A percentile compares a stretch with the other conserved stretches of the same genome.
Evolutionary conservation across 192 early-diverging fungal genomes (phyloP).

Genomic region (Cladochytrium replicatum): DNA sequence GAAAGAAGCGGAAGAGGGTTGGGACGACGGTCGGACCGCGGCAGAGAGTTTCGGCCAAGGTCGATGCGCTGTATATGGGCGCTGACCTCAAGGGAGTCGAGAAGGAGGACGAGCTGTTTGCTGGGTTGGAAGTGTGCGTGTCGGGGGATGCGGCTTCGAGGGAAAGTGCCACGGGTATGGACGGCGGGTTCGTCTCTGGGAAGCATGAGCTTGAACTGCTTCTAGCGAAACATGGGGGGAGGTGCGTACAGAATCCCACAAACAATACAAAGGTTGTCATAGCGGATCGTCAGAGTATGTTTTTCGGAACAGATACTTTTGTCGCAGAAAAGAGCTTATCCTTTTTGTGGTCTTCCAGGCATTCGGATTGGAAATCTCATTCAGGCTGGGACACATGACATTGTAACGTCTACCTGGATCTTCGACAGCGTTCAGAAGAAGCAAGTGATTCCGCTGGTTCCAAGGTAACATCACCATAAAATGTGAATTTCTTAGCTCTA

Average conservation of each 20-base stretch:
- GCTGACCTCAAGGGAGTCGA: constrained; percentile 27
- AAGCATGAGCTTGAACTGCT: constrained; percentile 50
- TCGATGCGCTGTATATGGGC: constrained; percentile 23
- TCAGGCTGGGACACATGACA: constrained; percentile 33
- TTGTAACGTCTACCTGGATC: constrained; percentile 58
- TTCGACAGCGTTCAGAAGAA: constrained; percentile 45
- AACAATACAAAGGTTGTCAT: constrained; percentile 29
- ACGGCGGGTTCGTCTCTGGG: constrained; percentile 24
- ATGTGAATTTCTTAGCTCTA: constrained; percentile 2
- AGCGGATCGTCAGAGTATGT: constrained; percentile 27
- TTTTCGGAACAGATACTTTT: constrained; percentile 1
- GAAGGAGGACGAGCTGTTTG: constrained; percentile 43
- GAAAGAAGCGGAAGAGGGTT: not conserved
- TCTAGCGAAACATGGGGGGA: constrained; percentile 55
- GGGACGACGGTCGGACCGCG: not conserved
- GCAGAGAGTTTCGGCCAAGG: not conserved
- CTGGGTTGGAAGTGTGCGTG: constrained; percentile 49
- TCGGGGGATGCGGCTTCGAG: constrained; percentile 27
- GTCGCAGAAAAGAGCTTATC: constrained; percentile 2
- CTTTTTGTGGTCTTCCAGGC: constrained; percentile 25
- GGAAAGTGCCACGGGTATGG: constrained; percentile 15
- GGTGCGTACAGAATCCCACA: constrained; percentile 45
- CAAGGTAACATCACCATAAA: constrained; percentile 34
- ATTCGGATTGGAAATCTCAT: constrained; percentile 47
- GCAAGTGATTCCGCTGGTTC: constrained; percentile 42